Evolutionary conservation across 2,329 filamentous ascomycete species (phyloP).

Genomic region (Orbilia ellipsospora): DNA sequence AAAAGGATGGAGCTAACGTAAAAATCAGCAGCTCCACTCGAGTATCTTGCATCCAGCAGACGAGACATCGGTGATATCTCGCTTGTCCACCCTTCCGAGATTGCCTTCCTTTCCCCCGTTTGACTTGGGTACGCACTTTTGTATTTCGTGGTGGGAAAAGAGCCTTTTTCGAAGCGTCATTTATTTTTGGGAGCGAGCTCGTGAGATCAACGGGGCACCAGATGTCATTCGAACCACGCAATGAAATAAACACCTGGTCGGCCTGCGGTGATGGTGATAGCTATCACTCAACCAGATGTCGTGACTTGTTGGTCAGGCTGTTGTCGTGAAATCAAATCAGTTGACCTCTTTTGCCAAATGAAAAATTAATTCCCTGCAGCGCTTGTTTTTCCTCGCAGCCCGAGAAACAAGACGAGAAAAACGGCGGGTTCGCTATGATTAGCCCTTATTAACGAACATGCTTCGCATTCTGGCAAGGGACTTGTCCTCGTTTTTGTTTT

Average conservation of each 20-base stretch:
- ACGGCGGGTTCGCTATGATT: constrained; percentile 1
- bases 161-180: background rate
- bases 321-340: constrained; percentile 20
- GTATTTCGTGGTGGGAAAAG: background rate
- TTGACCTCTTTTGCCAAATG: constrained; percentile 20
- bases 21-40: constrained; percentile 27
- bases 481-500: background rate
- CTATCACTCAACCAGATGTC: constrained; percentile 36
- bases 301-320: background rate
- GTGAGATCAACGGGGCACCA: background rate
- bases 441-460: too few species aligned
- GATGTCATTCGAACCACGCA: constrained; percentile 38
- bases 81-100: constrained; percentile 52
- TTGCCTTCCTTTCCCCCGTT: constrained; percentile 48
- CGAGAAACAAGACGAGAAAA: background rate
- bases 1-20: background rate
- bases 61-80: constrained; percentile 49
- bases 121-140: constrained; percentile 5
- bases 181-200: background rate
- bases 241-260: constrained; percentile 1
- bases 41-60: constrained; percentile 41
- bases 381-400: constrained; percentile 2
- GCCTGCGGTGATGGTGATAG: constrained; percentile 26
- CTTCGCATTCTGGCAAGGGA: too few species aligned
- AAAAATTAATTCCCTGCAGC: constrained; percentile 3